These are phyloP conservation scores for Amanita rimosa DNA, from an alignment of 768 basidiomycete species.

Conservation along the genomic window DNA sequence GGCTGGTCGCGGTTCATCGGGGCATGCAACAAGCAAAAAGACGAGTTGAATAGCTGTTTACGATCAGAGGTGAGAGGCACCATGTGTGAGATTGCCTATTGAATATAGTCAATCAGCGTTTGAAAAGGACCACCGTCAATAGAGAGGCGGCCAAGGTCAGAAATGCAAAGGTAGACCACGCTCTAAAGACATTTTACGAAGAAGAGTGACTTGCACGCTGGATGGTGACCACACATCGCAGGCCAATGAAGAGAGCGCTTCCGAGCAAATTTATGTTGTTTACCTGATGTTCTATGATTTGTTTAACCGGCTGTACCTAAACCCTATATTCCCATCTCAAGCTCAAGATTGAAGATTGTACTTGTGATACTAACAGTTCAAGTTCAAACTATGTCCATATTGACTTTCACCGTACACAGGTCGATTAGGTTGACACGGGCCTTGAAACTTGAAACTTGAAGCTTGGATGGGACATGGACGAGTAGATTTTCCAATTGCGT, in stretches of 20 bases:
- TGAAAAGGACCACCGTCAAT: conserved; percentile 48
- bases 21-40: conserved; percentile 58
- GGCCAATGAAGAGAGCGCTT: neutral
- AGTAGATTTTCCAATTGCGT: too few species aligned
- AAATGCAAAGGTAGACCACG: conserved; percentile 44
- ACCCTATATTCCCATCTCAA: too few species aligned
- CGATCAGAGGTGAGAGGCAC: conserved; percentile 47
- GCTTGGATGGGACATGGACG: conserved; percentile 38
- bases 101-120: conserved; percentile 28
- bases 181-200: conserved; percentile 48
- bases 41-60: conserved; percentile 58
- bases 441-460: conserved; percentile 31
- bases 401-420: conserved; percentile 48
- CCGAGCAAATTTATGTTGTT: conserved; percentile 20
- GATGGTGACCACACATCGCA: neutral
- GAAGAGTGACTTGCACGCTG: conserved; percentile 19
- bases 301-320: too few species aligned
- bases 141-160: conserved; percentile 49
- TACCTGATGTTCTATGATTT: too few species aligned
- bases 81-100: conserved; percentile 5
- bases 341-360: too few species aligned
- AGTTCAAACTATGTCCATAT: conserved; percentile 45
- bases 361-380: too few species aligned
- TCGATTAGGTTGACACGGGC: too few species aligned
- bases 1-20: conserved; percentile 58